Evolutionary conservation across 768 basidiomycete species (phyloP).

Genomic region (Tubosaeta sp.): DNA sequence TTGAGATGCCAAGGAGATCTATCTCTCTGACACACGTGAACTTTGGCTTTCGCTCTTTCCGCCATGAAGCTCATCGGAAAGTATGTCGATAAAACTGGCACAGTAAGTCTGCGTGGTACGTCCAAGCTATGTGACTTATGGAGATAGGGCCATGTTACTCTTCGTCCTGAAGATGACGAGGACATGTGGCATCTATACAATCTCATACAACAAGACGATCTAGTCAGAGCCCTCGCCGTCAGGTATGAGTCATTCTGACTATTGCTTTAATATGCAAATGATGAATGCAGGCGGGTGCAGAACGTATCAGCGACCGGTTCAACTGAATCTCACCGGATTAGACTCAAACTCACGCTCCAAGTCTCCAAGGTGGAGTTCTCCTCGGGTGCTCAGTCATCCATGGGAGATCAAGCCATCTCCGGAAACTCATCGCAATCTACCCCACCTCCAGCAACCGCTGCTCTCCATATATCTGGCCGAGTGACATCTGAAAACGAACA

Average conservation of each 20-base stretch:
- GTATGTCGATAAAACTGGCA: slow-evolving; percentile 78
- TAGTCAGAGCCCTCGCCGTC: slow-evolving; percentile 80
- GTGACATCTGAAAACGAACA: slow-evolving; percentile 84
- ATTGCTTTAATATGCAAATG: slow-evolving; percentile 4
- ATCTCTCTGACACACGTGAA: neutral
- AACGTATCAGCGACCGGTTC: slow-evolving; percentile 91
- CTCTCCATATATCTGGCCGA: slow-evolving; percentile 82
- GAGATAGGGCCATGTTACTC: slow-evolving; percentile 82
- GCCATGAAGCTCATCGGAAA: slow-evolving; percentile 84
- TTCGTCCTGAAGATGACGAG: slow-evolving; percentile 96
- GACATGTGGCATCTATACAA: slow-evolving; percentile 99
- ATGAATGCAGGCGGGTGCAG: slow-evolving; percentile 66
- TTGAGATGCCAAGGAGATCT: slow-evolving; percentile 5
- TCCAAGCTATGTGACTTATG: slow-evolving; percentile 16
- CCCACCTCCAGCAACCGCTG: slow-evolving; percentile 41
- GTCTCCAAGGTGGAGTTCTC: slow-evolving; percentile 82
- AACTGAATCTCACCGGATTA: slow-evolving; percentile 84
- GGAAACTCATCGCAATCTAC: slow-evolving; percentile 27
- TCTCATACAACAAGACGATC: slow-evolving; percentile 85
- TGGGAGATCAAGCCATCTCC: slow-evolving; percentile 38
- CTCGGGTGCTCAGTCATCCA: slow-evolving; percentile 47
- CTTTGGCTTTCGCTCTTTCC: neutral
- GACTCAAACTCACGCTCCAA: slow-evolving; percentile 76
- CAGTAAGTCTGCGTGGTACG: slow-evolving; percentile 48
- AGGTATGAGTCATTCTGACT: slow-evolving; percentile 42